Percentiles rank a stretch among this genome's conserved stretches.
Conservation (phyloP, 257 asterid genomes). For the Solanum corneliomulleri region DNA sequence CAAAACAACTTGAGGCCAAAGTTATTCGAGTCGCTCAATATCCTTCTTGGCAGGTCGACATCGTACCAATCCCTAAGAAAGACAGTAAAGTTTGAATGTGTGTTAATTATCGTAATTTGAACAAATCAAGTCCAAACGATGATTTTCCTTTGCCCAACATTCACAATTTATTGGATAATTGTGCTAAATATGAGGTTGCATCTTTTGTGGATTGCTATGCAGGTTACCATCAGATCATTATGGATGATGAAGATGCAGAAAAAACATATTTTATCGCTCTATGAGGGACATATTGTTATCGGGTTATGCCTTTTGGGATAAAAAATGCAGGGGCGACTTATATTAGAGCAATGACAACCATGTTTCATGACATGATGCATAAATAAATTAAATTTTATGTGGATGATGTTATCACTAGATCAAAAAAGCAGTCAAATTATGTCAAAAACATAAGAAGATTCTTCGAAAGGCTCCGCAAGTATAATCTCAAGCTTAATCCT, state of each 20-base stretch:
- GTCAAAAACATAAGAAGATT: not conserved
- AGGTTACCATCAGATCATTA: not conserved
- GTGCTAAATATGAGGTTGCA: not conserved
- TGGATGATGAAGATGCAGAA: not conserved
- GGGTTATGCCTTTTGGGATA: not conserved
- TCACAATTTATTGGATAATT: not conserved
- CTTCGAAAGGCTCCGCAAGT: not conserved
- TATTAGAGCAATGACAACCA: not conserved
- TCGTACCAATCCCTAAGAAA: no score
- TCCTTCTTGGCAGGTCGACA: no score
- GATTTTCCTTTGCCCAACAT: not conserved
- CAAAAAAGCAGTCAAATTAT: not conserved
- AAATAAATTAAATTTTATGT: not conserved
- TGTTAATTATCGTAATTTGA: no score
- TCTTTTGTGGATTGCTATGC: not conserved
- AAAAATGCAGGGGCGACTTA: not conserved
- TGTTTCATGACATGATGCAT: not conserved
- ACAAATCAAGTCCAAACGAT: no score
- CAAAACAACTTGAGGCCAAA: no score
- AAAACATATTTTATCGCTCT: not conserved
- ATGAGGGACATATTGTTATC: not conserved
- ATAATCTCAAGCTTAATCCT: not conserved
- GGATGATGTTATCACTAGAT: not conserved
- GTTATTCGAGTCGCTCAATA: no score
- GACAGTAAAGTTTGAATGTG: no score